A percentile compares a stretch with the other conserved stretches of the same genome.
These are phyloP conservation scores for Hypomontagnella monticulosa DNA, from an alignment of 495 filamentous ascomycete species.

Conservation along the genomic window DNA sequence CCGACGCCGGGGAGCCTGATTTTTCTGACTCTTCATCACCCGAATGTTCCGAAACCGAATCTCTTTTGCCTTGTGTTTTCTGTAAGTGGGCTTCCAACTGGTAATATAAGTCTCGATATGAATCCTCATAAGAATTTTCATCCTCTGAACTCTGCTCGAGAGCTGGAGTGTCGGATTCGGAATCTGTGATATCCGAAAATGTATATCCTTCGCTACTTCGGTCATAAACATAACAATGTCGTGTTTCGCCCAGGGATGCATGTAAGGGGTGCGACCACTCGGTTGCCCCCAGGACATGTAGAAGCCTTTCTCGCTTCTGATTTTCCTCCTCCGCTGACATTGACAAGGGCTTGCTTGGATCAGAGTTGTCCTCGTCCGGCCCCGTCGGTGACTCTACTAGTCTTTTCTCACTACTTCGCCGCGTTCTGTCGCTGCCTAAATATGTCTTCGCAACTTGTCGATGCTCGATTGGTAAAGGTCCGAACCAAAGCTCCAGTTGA, in stretches of 20 bases:
- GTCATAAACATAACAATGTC: constrained; percentile 1
- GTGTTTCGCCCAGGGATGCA: constrained; percentile 10
- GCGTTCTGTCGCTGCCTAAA: background rate
- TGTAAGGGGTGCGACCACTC: constrained; percentile 3
- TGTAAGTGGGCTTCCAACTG: background rate
- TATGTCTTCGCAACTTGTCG: constrained; percentile 3
- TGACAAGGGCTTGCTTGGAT: background rate
- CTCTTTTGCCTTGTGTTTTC: background rate
- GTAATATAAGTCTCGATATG: background rate
- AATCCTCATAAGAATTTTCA: background rate
- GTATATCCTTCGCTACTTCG: background rate
- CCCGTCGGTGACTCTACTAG: background rate
- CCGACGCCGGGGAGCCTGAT: background rate
- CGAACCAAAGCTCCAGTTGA: constrained; percentile 36
- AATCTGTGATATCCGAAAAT: constrained; percentile 11
- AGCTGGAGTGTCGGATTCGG: background rate
- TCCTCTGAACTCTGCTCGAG: background rate
- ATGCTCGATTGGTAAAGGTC: constrained; percentile 35
- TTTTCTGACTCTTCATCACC: background rate
- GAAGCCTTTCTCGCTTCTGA: background rate
- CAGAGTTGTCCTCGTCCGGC: background rate
- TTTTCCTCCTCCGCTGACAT: constrained; percentile 15
- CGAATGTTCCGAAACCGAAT: background rate
- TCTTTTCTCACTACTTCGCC: background rate
- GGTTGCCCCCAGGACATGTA: background rate